Conservation (phyloP, 805 yeast species). For the Ogataea methylovora region DNA sequence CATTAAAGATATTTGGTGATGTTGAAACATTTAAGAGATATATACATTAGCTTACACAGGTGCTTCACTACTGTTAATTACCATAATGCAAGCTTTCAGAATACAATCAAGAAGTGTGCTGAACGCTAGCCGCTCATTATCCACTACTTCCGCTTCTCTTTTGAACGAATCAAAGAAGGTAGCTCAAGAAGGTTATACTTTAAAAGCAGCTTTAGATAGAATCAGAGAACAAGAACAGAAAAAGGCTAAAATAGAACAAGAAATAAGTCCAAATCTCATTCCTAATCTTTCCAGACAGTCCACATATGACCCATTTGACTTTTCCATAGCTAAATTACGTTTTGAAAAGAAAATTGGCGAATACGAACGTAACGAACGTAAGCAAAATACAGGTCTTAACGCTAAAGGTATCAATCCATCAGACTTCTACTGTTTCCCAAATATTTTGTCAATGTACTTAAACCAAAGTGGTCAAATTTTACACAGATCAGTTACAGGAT, state of each 20-base stretch:
- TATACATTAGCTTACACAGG: too few species aligned
- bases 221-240: conserved; percentile 9
- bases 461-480: conserved; percentile 69
- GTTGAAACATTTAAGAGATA: too few species aligned
- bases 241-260: too few species aligned
- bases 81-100: too few species aligned
- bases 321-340: conserved; percentile 50
- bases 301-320: conserved; percentile 78
- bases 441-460: conserved; percentile 55
- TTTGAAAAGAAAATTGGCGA: conserved; percentile 33
- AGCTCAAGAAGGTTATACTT: too few species aligned
- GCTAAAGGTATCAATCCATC: conserved; percentile 53
- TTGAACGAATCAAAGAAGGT: too few species aligned
- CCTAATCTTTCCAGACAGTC: conserved; percentile 42
- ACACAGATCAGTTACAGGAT: conserved; percentile 65
- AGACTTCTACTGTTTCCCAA: conserved; percentile 68
- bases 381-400: conserved; percentile 24
- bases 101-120: too few species aligned
- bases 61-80: too few species aligned
- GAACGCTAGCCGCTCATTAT: too few species aligned
- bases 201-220: too few species aligned
- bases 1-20: too few species aligned
- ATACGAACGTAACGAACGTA: conserved; percentile 5
- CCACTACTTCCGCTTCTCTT: too few species aligned
- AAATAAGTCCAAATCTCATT: conserved; percentile 29